These are phyloP conservation scores for Penicillium cinerascens DNA, from an alignment of 495 filamentous ascomycete genomes.

Conservation along the genomic window DNA sequence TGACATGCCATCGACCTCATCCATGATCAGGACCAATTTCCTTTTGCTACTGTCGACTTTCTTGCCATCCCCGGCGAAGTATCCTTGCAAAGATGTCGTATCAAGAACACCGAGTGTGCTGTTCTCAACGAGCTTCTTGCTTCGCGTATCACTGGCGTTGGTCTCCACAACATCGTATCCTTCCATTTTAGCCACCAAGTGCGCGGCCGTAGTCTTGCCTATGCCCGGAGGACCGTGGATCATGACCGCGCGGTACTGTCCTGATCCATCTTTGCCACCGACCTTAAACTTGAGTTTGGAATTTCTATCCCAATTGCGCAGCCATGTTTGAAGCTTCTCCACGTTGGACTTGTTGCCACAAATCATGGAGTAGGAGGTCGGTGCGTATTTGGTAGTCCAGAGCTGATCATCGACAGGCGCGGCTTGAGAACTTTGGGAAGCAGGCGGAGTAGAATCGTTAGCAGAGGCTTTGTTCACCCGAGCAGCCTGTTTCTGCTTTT, in stretches of 20 bases:
- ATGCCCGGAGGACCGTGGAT: slow-evolving; percentile 94
- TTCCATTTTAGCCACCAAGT: slow-evolving; percentile 87
- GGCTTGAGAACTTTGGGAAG: slow-evolving; percentile 18
- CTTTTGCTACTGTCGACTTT: slow-evolving; percentile 77
- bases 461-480: slow-evolving; percentile 8
- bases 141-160: slow-evolving; percentile 95
- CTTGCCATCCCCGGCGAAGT: slow-evolving; percentile 82
- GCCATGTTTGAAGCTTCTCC: slow-evolving; percentile 84
- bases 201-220: slow-evolving; percentile 96
- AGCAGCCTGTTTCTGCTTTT: slow-evolving; percentile 38
- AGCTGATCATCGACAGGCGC: slow-evolving; percentile 60
- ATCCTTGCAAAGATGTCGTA: slow-evolving; percentile 88
- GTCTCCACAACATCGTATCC: slow-evolving; percentile 92
- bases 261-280: slow-evolving; percentile 76
- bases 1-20: slow-evolving; percentile 99
- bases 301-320: slow-evolving; percentile 73
- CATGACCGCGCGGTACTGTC: slow-evolving; percentile 76
- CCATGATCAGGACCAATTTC: slow-evolving; percentile 95
- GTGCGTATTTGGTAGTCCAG: slow-evolving; percentile 96
- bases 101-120: slow-evolving; percentile 84
- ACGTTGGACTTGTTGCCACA: slow-evolving; percentile 92
- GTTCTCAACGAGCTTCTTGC: slow-evolving; percentile 91
- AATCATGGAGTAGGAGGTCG: slow-evolving; percentile 76
- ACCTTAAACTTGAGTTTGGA: slow-evolving; percentile 72
- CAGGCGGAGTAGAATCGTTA: slow-evolving; percentile 11